phyloP scores from a whole-genome alignment of 305 asterid genomes.

The Vinca major region DNA sequence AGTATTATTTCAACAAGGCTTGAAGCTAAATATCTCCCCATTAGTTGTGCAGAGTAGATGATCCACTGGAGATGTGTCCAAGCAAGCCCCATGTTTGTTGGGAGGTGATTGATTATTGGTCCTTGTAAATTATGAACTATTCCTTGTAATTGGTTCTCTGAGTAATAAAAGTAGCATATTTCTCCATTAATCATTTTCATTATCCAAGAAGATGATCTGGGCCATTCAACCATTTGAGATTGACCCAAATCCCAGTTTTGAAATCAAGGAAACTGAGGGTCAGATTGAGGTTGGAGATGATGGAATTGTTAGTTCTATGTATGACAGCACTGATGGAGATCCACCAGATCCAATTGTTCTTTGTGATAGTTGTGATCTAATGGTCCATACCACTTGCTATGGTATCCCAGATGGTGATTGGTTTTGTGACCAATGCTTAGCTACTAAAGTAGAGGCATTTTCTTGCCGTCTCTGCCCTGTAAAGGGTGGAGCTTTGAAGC shows the following conservation, averaged over 20 bases:
- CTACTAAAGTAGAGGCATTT: conserved; percentile 3
- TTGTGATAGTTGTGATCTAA: conserved; percentile 82
- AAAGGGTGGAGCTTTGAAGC: conserved; percentile 64
- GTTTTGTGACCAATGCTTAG: conserved; percentile 63
- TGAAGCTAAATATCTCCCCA: not conserved
- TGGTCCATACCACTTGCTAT: conserved; percentile 78
- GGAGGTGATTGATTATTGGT: not conserved
- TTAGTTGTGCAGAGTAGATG: not conserved
- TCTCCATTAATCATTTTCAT: not conserved
- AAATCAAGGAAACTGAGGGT: not conserved
- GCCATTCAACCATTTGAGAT: conserved; percentile 39
- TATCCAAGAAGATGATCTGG: conserved; percentile 55
- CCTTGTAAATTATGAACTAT: conserved; percentile 2
- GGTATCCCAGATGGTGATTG: conserved; percentile 89
- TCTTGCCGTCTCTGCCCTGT: conserved; percentile 69
- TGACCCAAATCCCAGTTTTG: conserved; percentile 20
- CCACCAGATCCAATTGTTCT: conserved; percentile 80
- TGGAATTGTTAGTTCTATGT: conserved; percentile 59
- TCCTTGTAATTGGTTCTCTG: not conserved
- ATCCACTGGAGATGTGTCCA: not conserved
- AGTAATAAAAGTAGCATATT: not conserved
- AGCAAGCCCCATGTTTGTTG: not conserved
- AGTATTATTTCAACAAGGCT: not conserved
- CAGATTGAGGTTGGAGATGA: conserved; percentile 17
- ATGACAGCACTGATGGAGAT: conserved; percentile 79